A percentile compares a stretch with the other conserved stretches of the same genome.
These are phyloP conservation scores for Globisporangium splendens DNA, from an alignment of 352 stramenopile genomes.

Conservation along the genomic window DNA sequence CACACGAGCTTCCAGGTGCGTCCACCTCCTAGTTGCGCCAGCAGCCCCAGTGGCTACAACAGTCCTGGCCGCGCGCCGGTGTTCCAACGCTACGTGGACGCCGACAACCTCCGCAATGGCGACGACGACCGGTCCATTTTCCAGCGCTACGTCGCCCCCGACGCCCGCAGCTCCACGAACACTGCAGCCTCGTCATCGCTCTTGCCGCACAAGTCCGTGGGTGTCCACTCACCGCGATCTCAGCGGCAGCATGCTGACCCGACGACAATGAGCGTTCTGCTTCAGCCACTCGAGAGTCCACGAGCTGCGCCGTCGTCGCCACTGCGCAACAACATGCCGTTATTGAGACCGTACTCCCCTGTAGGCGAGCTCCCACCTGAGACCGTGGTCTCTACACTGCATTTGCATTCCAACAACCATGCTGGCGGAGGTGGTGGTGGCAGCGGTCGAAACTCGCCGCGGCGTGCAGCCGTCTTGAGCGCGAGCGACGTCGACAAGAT, in stretches of 20 bases:
- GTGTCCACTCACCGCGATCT: slow-evolving; percentile 4
- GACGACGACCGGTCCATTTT: slow-evolving; percentile 11
- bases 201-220: not conserved
- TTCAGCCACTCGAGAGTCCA: slow-evolving; percentile 8
- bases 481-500: slow-evolving; percentile 58
- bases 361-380: slow-evolving; percentile 29
- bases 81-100: slow-evolving; percentile 9
- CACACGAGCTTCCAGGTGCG: not conserved
- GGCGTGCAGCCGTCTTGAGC: slow-evolving; percentile 20
- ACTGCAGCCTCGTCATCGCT: not conserved
- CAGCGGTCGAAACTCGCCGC: too few species aligned
- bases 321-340: not conserved
- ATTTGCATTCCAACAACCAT: not conserved
- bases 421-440: slow-evolving; percentile 12
- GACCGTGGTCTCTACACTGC: not conserved
- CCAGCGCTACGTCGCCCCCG: slow-evolving; percentile 8
- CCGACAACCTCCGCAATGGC: not conserved
- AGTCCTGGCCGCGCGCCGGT: not conserved
- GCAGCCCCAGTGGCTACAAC: not conserved
- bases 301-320: slow-evolving; percentile 1
- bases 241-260: slow-evolving; percentile 1
- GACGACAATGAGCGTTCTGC: not conserved
- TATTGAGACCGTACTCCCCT: slow-evolving; percentile 25
- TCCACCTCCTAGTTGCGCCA: too few species aligned
- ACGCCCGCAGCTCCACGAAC: slow-evolving; percentile 1